phyloP scores from a whole-genome alignment of 768 basidiomycete species.

The Cyclocybe aegerita region DNA sequence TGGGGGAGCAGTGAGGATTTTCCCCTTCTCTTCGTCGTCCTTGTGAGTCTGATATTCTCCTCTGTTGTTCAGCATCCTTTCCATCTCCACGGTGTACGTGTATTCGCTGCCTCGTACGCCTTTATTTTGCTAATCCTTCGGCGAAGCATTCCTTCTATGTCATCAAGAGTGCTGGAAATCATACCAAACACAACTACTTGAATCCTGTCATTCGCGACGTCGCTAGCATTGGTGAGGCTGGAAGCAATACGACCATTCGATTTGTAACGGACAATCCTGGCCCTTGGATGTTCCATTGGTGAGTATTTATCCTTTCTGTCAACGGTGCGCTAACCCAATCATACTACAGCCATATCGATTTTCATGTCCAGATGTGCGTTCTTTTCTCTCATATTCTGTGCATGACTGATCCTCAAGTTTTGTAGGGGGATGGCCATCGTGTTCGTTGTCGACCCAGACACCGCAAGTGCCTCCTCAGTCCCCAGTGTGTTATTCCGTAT shows the following conservation, averaged over 20 bases:
- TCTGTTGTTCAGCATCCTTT: constrained; percentile 7
- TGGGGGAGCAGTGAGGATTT: background rate
- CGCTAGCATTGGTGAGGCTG: background rate
- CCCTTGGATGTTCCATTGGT: background rate
- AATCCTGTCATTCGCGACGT: background rate
- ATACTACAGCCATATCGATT: no score
- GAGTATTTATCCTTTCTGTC: no score
- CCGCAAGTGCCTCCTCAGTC: no score
- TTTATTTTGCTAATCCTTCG: background rate
- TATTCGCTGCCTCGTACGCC: background rate
- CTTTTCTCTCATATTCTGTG: no score
- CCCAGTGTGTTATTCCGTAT: no score
- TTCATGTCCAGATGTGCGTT: no score
- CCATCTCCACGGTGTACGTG: constrained; percentile 10
- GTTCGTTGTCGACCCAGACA: no score
- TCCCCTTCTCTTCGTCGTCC: no score
- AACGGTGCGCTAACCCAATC: no score
- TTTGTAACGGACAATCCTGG: constrained; percentile 5
- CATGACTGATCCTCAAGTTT: no score
- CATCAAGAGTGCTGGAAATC: background rate
- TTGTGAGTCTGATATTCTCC: no score
- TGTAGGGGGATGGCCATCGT: no score
- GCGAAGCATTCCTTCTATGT: background rate
- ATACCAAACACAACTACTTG: background rate
- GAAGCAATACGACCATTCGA: background rate